Evolutionary conservation across 2,329 filamentous ascomycete genomes (phyloP).

Genomic region (Cladosporium velox): DNA sequence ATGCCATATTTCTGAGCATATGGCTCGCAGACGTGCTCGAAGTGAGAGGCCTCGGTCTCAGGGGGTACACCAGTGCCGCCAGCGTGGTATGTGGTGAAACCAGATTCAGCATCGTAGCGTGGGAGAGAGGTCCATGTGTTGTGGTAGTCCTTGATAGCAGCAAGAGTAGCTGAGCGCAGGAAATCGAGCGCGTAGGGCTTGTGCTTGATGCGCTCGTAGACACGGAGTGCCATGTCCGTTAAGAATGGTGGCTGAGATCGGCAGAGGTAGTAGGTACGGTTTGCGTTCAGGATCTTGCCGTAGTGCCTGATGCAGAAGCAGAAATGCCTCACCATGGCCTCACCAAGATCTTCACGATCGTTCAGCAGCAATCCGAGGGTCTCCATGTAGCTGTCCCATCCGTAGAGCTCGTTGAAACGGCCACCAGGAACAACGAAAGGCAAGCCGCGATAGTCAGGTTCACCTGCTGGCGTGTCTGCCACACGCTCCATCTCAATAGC

Average conservation of each 20-base stretch:
- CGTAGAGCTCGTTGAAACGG: conserved; percentile 96
- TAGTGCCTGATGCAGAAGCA: conserved; percentile 99
- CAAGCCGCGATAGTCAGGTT: conserved; percentile 72
- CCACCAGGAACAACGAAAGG: conserved; percentile 98
- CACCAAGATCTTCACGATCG: conserved; percentile 81
- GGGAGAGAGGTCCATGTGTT: conserved; percentile 77
- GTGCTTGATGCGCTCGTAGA: conserved; percentile 90
- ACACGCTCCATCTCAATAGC: conserved; percentile 80
- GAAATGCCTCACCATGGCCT: conserved; percentile 94
- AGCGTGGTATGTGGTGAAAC: conserved; percentile 81
- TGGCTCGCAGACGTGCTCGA: conserved; percentile 76
- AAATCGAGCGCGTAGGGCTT: conserved; percentile 80
- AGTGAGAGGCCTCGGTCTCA: conserved; percentile 86
- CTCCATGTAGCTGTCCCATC: conserved; percentile 99
- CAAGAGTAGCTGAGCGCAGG: conserved; percentile 74
- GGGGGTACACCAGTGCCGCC: conserved; percentile 84
- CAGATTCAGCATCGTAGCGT: conserved; percentile 73
- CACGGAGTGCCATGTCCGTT: conserved; percentile 93
- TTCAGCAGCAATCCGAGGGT: conserved; percentile 85
- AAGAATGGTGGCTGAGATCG: conserved; percentile 95
- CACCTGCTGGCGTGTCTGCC: conserved; percentile 65
- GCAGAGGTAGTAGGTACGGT: conserved; percentile 90
- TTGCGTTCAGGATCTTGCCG: conserved; percentile 97
- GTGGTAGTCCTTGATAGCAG: conserved; percentile 96
- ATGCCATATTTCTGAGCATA: conserved; percentile 83